Evolutionary conservation across 371 early-diverging fungal species (phyloP).

Genomic region (Batkoa obscura): DNA sequence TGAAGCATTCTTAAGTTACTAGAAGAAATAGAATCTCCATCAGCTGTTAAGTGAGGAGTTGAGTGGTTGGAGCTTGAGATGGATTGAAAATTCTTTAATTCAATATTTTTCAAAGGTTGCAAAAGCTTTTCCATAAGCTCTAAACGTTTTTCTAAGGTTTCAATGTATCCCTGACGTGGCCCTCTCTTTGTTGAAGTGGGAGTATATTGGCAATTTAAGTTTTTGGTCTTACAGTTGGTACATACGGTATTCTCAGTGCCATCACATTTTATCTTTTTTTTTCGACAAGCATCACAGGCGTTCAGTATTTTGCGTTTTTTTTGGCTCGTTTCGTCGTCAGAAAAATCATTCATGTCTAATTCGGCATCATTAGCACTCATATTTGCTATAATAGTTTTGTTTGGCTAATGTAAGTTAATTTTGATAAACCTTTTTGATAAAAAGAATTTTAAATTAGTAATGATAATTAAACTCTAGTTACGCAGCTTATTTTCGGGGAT

Average conservation of each 20-base stretch:
- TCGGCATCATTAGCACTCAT: background rate
- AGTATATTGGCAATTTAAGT: conserved; percentile 42
- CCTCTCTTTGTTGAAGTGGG: conserved; percentile 50
- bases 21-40: background rate
- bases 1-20: background rate
- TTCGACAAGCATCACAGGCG: conserved; percentile 57
- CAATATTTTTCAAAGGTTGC: conserved; percentile 10
- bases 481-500: too few species aligned
- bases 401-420: too few species aligned
- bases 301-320: conserved; percentile 20
- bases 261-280: conserved; percentile 39
- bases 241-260: conserved; percentile 54
- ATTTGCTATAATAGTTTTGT: too few species aligned
- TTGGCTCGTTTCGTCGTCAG: background rate
- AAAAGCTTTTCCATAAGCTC: conserved; percentile 33
- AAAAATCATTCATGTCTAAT: background rate
- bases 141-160: conserved; percentile 41
- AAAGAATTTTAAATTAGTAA: too few species aligned
- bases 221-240: conserved; percentile 47
- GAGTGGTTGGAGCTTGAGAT: too few species aligned
- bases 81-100: conserved; percentile 1
- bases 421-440: too few species aligned
- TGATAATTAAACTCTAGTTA: too few species aligned
- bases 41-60: too few species aligned
- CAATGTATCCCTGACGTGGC: conserved; percentile 66